A percentile compares a stretch with the other conserved stretches of the same genome.
Conservation (phyloP, 495 filamentous ascomycete genomes). For the Amniculicola lignicola region DNA sequence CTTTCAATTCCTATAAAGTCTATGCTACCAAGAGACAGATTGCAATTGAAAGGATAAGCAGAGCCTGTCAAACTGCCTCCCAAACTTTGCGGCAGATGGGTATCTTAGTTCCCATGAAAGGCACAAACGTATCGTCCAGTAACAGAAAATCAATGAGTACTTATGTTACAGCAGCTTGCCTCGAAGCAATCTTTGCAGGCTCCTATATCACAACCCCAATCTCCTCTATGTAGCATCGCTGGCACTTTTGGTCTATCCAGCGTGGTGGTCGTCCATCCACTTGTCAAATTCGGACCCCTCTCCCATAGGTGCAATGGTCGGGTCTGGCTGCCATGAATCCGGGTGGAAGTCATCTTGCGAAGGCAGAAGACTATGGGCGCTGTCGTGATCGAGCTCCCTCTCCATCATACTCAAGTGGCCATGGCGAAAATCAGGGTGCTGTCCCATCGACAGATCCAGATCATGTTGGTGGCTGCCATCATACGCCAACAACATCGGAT, state of each 20-base stretch:
- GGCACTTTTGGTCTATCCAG: too few relatives aligned
- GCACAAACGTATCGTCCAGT: too few relatives aligned
- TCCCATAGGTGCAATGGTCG: slow-evolving; percentile 28
- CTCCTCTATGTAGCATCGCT: too few relatives aligned
- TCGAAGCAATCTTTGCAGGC: too few relatives aligned
- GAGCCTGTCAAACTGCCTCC: slow-evolving; percentile 18
- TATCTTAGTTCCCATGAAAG: slow-evolving; percentile 15
- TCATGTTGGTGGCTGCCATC: slow-evolving; percentile 23
- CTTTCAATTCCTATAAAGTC: too few relatives aligned
- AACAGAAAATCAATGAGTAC: too few relatives aligned
- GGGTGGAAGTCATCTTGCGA: slow-evolving; percentile 26
- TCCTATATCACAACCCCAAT: neutral
- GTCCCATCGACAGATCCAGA: neutral
- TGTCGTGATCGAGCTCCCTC: slow-evolving; percentile 27
- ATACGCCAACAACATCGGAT: slow-evolving; percentile 32
- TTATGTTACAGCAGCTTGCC: slow-evolving; percentile 8
- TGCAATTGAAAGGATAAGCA: too few relatives aligned
- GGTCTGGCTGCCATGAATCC: slow-evolving; percentile 33
- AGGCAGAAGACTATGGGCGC: slow-evolving; percentile 26
- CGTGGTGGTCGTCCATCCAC: slow-evolving; percentile 38
- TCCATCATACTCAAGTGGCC: slow-evolving; percentile 29
- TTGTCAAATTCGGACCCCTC: slow-evolving; percentile 40
- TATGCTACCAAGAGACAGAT: too few relatives aligned
- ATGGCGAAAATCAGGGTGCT: slow-evolving; percentile 28
- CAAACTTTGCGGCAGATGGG: slow-evolving; percentile 17